Percentiles rank a stretch among this genome's conserved stretches.
These are phyloP conservation scores for Jatropha curcas DNA, from an alignment of 345 rosid genomes.

Conservation along the genomic window DNA sequence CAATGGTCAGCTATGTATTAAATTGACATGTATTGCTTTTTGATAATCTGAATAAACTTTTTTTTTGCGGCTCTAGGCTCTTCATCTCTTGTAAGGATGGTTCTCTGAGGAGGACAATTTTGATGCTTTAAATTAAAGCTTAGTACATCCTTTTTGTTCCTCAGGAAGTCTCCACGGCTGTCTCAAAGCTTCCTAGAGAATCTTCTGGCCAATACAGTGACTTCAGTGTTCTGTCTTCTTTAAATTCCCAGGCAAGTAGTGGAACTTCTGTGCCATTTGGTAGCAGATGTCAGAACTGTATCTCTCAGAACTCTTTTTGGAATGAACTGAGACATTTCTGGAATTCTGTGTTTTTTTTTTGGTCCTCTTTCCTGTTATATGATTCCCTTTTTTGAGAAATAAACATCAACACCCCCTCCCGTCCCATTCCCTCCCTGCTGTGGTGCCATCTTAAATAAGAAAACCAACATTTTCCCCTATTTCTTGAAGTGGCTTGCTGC, in stretches of 20 bases:
- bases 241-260: slow-evolving; percentile 84
- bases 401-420: background rate
- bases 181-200: slow-evolving; percentile 71
- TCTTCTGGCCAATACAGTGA: slow-evolving; percentile 82
- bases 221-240: slow-evolving; percentile 82
- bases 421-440: background rate
- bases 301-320: background rate
- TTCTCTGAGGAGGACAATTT: background rate
- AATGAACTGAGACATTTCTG: background rate
- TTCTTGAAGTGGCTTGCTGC: background rate
- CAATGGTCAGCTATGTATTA: background rate
- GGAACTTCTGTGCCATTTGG: background rate
- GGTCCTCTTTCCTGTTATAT: slow-evolving; percentile 7
- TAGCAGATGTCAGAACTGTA: slow-evolving; percentile 1
- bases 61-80: background rate
- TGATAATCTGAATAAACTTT: background rate
- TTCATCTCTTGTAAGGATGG: background rate
- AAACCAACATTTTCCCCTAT: background rate
- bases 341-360: slow-evolving; percentile 4
- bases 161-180: slow-evolving; percentile 80
- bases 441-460: background rate
- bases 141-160: slow-evolving; percentile 17
- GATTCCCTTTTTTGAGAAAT: background rate
- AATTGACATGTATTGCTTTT: background rate
- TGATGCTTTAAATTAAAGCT: background rate